Evolutionary conservation across 2,329 filamentous ascomycete species (phyloP).

Genomic region (Nigrograna mackinnonii): DNA sequence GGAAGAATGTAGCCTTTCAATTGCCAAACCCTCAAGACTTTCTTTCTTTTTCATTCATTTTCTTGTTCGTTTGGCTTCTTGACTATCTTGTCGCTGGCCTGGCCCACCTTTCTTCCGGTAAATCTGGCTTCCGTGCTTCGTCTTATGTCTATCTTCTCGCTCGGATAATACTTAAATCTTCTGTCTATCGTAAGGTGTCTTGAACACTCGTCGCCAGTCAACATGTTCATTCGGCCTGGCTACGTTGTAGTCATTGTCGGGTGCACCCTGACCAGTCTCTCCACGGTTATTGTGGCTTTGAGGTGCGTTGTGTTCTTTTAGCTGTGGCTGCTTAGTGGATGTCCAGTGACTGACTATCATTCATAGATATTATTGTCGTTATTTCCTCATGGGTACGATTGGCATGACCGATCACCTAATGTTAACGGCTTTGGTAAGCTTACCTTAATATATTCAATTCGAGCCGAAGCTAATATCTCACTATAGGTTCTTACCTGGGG

Average conservation of each 20-base stretch:
- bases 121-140: slow-evolving; percentile 2
- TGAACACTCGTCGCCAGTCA: slow-evolving; percentile 6
- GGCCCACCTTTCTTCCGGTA: slow-evolving; percentile 2
- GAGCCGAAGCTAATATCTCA: not conserved
- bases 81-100: too few relatives aligned
- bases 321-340: too few relatives aligned
- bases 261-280: slow-evolving; percentile 35
- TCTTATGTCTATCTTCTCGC: slow-evolving; percentile 1
- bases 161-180: slow-evolving; percentile 2
- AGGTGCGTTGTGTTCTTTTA: slow-evolving; percentile 23
- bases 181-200: too few relatives aligned
- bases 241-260: slow-evolving; percentile 39
- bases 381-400: slow-evolving; percentile 32
- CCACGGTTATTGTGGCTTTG: slow-evolving; percentile 34
- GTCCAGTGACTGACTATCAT: too few relatives aligned
- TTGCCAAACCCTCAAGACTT: slow-evolving; percentile 12
- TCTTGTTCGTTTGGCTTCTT: slow-evolving; percentile 1
- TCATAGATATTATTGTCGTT: slow-evolving; percentile 37
- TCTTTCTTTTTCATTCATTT: slow-evolving; percentile 4
- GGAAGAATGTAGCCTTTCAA: slow-evolving; percentile 19
- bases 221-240: slow-evolving; percentile 34
- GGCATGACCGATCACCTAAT: slow-evolving; percentile 39
- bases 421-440: slow-evolving; percentile 32
- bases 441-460: not conserved
- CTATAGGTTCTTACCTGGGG: slow-evolving; percentile 38